Evolutionary conservation across 2,329 filamentous ascomycete genomes (phyloP).

Genomic region (Ramularia endophylla): DNA sequence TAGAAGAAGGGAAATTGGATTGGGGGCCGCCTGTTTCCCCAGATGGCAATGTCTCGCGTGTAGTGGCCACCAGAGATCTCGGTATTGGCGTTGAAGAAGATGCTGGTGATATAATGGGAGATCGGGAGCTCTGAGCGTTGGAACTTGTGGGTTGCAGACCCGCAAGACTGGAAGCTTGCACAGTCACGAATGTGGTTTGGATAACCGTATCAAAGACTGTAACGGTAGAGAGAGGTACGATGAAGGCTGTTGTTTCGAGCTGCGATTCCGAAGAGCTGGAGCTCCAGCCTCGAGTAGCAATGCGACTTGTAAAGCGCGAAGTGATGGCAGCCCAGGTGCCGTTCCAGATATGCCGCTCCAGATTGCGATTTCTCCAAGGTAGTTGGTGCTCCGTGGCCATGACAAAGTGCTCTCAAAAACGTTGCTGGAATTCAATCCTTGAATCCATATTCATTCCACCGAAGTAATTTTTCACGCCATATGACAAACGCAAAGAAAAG

Average conservation of each 20-base stretch:
- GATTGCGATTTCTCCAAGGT: no score
- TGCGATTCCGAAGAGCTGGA: not conserved
- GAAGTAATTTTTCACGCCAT: no score
- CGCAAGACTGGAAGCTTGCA: not conserved
- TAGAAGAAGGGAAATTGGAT: not conserved
- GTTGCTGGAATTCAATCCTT: no score
- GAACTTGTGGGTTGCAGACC: not conserved
- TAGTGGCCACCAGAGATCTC: not conserved
- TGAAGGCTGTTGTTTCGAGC: not conserved
- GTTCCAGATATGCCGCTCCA: no score
- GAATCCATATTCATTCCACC: no score
- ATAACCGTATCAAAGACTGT: constrained; percentile 3
- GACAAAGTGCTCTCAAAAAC: no score
- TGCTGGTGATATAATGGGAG: not conserved
- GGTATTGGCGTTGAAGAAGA: constrained; percentile 1
- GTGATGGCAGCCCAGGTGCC: no score
- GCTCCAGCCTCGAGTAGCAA: no score
- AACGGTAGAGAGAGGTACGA: constrained; percentile 2
- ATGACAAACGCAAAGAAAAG: no score
- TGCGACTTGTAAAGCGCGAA: no score
- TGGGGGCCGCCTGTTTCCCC: constrained; percentile 3
- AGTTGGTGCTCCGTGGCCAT: no score
- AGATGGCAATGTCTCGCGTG: constrained; percentile 1
- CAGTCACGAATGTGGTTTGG: constrained; percentile 4
- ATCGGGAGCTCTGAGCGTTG: not conserved